Evolutionary conservation across 768 basidiomycete species (phyloP).

Genomic region (Termitomyces sp.): DNA sequence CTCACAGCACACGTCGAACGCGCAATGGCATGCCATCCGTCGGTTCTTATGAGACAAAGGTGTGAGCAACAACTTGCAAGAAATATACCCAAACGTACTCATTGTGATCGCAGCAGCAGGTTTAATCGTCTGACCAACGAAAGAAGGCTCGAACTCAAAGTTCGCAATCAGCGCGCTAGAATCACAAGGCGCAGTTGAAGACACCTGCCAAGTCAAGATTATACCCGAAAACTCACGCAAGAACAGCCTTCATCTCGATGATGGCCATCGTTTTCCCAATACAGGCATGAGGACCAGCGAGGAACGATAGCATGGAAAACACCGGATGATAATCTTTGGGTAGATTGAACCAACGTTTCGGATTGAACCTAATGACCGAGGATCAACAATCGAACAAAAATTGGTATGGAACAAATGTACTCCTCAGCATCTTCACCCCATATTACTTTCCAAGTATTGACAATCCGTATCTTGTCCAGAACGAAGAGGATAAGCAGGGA

Average conservation of each 20-base stretch:
- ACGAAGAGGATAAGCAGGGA: not conserved
- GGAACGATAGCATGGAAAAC: slow-evolving; percentile 40
- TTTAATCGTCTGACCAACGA: slow-evolving; percentile 36
- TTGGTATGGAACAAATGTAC: slow-evolving; percentile 23
- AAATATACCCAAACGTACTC: slow-evolving; percentile 32
- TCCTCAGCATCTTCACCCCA: slow-evolving; percentile 55
- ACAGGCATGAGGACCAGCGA: slow-evolving; percentile 41
- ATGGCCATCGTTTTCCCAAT: slow-evolving; percentile 46
- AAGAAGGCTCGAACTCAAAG: slow-evolving; percentile 45
- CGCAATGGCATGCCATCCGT: slow-evolving; percentile 19
- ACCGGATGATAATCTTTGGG: slow-evolving; percentile 33
- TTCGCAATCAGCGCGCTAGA: slow-evolving; percentile 27
- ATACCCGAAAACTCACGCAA: slow-evolving; percentile 25
- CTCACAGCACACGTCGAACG: slow-evolving; percentile 8
- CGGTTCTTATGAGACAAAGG: slow-evolving; percentile 7
- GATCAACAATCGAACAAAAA: not conserved
- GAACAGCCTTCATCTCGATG: slow-evolving; percentile 42
- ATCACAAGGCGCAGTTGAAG: slow-evolving; percentile 17
- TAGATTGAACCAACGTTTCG: slow-evolving; percentile 44
- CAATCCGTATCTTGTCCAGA: slow-evolving; percentile 39
- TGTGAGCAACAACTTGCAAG: not conserved
- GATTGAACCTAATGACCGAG: slow-evolving; percentile 35
- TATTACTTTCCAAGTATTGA: slow-evolving; percentile 48
- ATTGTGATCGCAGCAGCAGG: slow-evolving; percentile 47
- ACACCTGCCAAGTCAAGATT: slow-evolving; percentile 16